Conservation (phyloP, 257 asterid species). For the Solanum pinnatisectum region DNA sequence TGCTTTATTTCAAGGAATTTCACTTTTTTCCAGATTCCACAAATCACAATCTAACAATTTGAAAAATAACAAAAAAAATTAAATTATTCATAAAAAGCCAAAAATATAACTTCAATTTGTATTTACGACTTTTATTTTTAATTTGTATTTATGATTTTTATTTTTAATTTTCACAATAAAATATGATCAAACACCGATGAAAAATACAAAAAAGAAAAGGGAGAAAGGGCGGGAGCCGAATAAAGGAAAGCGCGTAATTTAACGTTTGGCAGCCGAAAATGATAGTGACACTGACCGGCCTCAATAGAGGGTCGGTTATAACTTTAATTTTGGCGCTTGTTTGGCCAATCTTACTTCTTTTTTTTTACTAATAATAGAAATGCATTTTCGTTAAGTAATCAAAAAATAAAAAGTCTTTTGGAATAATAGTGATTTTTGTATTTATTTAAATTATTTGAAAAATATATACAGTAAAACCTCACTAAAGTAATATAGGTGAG, state of each 20-base stretch:
- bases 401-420: not conserved
- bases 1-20: not conserved
- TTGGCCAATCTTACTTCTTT: not conserved
- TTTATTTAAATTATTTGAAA: not conserved
- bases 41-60: not conserved
- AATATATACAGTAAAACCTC: too few species aligned
- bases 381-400: not conserved
- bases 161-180: too few species aligned
- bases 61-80: too few species aligned
- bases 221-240: not conserved
- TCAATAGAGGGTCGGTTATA: not conserved
- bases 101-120: too few species aligned
- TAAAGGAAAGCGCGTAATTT: not conserved
- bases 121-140: too few species aligned
- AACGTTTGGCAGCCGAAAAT: not conserved
- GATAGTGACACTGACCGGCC: not conserved
- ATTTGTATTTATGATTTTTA: too few species aligned
- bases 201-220: not conserved
- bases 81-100: not conserved
- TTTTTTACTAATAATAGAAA: not conserved
- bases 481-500: too few species aligned
- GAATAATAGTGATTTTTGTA: not conserved
- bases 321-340: not conserved
- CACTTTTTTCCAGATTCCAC: not conserved
- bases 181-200: accelerated